These are phyloP conservation scores for Diaporthe sp. DNA, from an alignment of 2,329 filamentous ascomycete genomes.

Conservation along the genomic window DNA sequence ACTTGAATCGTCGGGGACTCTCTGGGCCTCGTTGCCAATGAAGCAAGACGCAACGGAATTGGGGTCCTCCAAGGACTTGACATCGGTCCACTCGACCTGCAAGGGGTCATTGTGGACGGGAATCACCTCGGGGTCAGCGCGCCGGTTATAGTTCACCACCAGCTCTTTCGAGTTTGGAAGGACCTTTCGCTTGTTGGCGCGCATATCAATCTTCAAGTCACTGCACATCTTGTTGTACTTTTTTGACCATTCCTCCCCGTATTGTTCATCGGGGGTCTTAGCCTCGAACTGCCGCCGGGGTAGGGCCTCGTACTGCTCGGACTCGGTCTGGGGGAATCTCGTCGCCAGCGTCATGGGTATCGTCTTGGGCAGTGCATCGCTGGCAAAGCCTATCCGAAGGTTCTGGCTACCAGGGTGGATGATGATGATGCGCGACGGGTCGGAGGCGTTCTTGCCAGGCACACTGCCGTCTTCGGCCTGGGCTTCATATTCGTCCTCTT, in stretches of 20 bases:
- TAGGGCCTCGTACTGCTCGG: conserved; percentile 82
- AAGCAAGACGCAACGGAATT: conserved; percentile 73
- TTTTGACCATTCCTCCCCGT: conserved; percentile 83
- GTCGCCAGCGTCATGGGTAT: conserved; percentile 93
- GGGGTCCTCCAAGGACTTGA: conserved; percentile 73
- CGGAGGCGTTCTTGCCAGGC: conserved; percentile 68
- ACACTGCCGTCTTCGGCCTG: conserved; percentile 49
- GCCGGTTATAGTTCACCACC: conserved; percentile 92
- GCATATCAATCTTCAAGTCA: conserved; percentile 91
- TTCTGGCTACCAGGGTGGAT: conserved; percentile 98
- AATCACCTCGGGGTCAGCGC: conserved; percentile 86
- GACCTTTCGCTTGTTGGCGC: conserved; percentile 92
- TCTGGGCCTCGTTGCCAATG: conserved; percentile 82
- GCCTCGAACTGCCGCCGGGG: conserved; percentile 76
- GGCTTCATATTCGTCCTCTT: conserved; percentile 64
- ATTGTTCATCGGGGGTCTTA: conserved; percentile 78
- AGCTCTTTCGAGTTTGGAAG: conserved; percentile 97
- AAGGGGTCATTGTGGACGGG: conserved; percentile 94
- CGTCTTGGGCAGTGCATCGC: conserved; percentile 92
- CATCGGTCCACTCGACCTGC: conserved; percentile 94
- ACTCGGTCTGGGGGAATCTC: conserved; percentile 81
- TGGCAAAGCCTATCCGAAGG: conserved; percentile 92
- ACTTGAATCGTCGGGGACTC: conserved; percentile 88
- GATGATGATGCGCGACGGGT: conserved; percentile 91
- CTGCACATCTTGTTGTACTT: conserved; percentile 84